Evolutionary conservation across 257 asterid genomes (phyloP), one percentile per base, ranked within the genome.

Genomic region (Solanum chilense): DNA sequence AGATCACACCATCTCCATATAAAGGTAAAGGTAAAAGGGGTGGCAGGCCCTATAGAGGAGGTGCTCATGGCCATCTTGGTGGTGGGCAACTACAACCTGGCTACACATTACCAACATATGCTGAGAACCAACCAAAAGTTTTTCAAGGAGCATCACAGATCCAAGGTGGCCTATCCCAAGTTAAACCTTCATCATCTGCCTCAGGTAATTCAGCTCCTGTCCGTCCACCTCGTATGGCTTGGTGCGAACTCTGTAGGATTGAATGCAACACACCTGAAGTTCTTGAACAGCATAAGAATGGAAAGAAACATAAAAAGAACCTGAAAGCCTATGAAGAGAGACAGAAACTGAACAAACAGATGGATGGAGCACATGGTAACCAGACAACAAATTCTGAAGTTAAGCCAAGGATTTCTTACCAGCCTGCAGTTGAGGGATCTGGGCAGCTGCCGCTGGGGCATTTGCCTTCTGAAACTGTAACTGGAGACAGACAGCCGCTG

Each of bases 221-320:
- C 83, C 35, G 70, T 71, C 90, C 90, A 82, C 85, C 92, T 84
- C 92, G 89, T 76, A 78, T 81, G 47, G 93, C 87, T 29, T 71
- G 86, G 77, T 94, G 97, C 74, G 97, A 93, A 87, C 90, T 94
- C 89, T 94, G 97, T 90, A 91, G 85, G 73, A 91, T 93, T 49
- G 94, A 90, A 87, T 94, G 97, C 93, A 93, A 93, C 87, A 91
- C 91, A 39, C 88, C 84, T 20, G 97, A 94, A 90, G 87, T 93
- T 77, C 90, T 94, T 44, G 91, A 94, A 86, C 91, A 86, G 75
- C 97, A 94, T 89, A 76, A 85, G 88, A 91, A 84, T 27, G 97
- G 97, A 86, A 94, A 94, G 88, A 94, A 90, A 86, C 97, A 94
- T 84, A 86, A 88, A 86, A 94, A 93, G 93, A 93, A 92, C 66